Evolutionary conservation across 768 basidiomycete genomes (phyloP).

Genomic region (Daedaleopsis nitida): DNA sequence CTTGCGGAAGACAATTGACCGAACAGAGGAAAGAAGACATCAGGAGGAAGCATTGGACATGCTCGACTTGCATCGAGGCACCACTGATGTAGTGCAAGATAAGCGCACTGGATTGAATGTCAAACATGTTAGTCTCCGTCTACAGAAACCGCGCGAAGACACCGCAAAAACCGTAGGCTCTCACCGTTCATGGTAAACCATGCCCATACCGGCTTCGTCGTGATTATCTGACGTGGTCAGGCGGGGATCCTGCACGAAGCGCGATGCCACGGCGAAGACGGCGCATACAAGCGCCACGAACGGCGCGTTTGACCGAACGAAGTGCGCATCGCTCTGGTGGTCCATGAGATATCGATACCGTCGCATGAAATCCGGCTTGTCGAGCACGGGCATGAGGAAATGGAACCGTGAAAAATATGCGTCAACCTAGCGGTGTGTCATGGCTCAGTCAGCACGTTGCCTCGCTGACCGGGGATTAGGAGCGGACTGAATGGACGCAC

Average conservation of each 20-base stretch:
- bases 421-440: slow-evolving; percentile 56
- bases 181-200: slow-evolving; percentile 88
- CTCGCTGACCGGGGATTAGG: background rate
- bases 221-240: slow-evolving; percentile 54
- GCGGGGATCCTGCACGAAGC: slow-evolving; percentile 74
- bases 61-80: slow-evolving; percentile 78
- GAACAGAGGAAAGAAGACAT: slow-evolving; percentile 92
- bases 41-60: slow-evolving; percentile 89
- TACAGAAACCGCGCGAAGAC: slow-evolving; percentile 1
- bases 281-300: slow-evolving; percentile 85
- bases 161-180: slow-evolving; percentile 24
- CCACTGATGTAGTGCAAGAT: slow-evolving; percentile 92
- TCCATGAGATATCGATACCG: slow-evolving; percentile 78
- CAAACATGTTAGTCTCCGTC: background rate
- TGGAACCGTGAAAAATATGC: slow-evolving; percentile 88
- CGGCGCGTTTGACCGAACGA: slow-evolving; percentile 63
- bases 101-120: slow-evolving; percentile 59
- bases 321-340: slow-evolving; percentile 51
- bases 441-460: slow-evolving; percentile 5
- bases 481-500: slow-evolving; percentile 44
- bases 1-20: slow-evolving; percentile 90
- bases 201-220: slow-evolving; percentile 85
- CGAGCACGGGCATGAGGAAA: slow-evolving; percentile 84
- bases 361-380: slow-evolving; percentile 80
- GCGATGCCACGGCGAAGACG: slow-evolving; percentile 88